phyloP scores from a whole-genome alignment of 2,329 filamentous ascomycete genomes.

The Clonostachys sp. region DNA sequence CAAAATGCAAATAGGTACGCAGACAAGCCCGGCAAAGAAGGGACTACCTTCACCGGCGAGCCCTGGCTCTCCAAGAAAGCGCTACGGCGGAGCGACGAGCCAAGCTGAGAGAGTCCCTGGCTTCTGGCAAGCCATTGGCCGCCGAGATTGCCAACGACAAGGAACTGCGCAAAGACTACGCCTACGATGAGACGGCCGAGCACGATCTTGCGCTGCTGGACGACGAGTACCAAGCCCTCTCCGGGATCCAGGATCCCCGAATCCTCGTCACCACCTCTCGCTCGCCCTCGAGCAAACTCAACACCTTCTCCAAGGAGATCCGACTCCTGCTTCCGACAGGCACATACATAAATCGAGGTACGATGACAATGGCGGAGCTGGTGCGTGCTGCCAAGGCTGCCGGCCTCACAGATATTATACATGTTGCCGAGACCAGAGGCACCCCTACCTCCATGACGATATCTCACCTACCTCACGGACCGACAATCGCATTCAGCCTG shows the following conservation, averaged over 20 bases:
- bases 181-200: slow-evolving; percentile 80
- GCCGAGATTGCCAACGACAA: slow-evolving; percentile 83
- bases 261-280: slow-evolving; percentile 87
- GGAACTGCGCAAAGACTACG: slow-evolving; percentile 77
- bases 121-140: slow-evolving; percentile 82
- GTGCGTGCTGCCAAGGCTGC: slow-evolving; percentile 76
- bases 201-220: slow-evolving; percentile 73
- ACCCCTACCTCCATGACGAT: slow-evolving; percentile 86
- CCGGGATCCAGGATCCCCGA: slow-evolving; percentile 85
- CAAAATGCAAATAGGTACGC: slow-evolving; percentile 11
- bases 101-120: slow-evolving; percentile 79
- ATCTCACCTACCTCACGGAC: slow-evolving; percentile 83
- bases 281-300: slow-evolving; percentile 77
- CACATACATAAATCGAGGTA: slow-evolving; percentile 88
- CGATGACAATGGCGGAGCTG: slow-evolving; percentile 80
- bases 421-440: slow-evolving; percentile 89
- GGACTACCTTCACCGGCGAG: slow-evolving; percentile 77
- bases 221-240: slow-evolving; percentile 86
- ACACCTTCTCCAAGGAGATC: slow-evolving; percentile 92
- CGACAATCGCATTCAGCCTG: slow-evolving; percentile 73
- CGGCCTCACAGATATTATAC: slow-evolving; percentile 77
- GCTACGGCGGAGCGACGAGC: slow-evolving; percentile 90
- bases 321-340: slow-evolving; percentile 77
- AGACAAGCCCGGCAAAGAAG: slow-evolving; percentile 35
- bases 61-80: slow-evolving; percentile 81